A percentile compares a stretch with the other conserved stretches of the same genome.
These are phyloP conservation scores for Talaromyces sp. DNA, from an alignment of 2,329 filamentous ascomycete species.

Conservation along the genomic window DNA sequence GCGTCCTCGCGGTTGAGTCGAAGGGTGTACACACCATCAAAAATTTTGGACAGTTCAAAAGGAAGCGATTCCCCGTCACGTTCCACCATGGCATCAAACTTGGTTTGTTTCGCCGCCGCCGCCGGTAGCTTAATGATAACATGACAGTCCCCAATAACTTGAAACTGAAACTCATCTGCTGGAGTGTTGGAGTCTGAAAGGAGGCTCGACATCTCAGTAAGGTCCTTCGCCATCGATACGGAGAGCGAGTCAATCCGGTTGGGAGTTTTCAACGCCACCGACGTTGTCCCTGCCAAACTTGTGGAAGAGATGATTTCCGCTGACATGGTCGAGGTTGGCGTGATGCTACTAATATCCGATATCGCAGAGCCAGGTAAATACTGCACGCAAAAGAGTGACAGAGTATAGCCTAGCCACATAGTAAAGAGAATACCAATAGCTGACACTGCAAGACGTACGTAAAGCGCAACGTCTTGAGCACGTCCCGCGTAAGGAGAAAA, in stretches of 20 bases:
- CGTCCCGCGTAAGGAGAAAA: constrained; percentile 17
- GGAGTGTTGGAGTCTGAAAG: constrained; percentile 19
- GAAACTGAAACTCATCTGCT: constrained; percentile 44
- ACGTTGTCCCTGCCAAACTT: constrained; percentile 16
- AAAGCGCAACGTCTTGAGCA: constrained; percentile 18
- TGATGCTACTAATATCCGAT: constrained; percentile 15
- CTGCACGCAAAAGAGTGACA: constrained; percentile 20
- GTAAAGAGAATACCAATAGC: constrained; percentile 22
- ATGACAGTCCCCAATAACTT: constrained; percentile 49
- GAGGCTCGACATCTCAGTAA: constrained; percentile 19
- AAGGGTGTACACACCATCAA: constrained; percentile 50
- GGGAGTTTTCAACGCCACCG: constrained; percentile 19
- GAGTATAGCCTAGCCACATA: constrained; percentile 26
- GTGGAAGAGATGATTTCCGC: constrained; percentile 18
- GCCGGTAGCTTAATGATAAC: constrained; percentile 47
- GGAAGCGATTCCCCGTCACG: constrained; percentile 36
- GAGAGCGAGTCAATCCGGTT: constrained; percentile 12
- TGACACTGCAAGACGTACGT: constrained; percentile 24
- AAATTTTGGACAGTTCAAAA: constrained; percentile 44
- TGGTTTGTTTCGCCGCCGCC: constrained; percentile 40
- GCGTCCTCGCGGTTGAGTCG: constrained; percentile 45
- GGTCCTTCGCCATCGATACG: constrained; percentile 19
- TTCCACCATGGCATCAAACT: constrained; percentile 45
- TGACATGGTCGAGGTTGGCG: constrained; percentile 13
- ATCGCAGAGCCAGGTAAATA: constrained; percentile 18